These are phyloP conservation scores for Pseudoperonospora humuli DNA, from an alignment of 352 stramenopile genomes.

Conservation along the genomic window DNA sequence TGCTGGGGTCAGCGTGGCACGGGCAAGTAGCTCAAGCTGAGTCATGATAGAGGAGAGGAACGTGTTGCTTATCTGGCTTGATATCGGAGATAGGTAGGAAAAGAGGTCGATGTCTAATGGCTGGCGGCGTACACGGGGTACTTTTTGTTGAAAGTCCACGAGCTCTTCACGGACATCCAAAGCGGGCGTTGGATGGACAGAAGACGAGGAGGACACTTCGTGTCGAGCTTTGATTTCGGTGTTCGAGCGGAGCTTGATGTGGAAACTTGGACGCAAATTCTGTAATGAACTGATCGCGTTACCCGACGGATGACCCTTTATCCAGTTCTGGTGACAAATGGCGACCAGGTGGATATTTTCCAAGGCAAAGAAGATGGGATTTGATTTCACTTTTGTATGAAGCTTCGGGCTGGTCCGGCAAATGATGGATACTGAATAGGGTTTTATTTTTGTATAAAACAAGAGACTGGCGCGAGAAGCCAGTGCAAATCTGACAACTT, in stretches of 20 bases:
- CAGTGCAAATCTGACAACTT: constrained; percentile 24
- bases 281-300: constrained; percentile 66
- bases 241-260: constrained; percentile 19
- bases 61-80: constrained; percentile 1
- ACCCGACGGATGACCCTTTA: constrained; percentile 42
- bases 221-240: neutral
- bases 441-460: constrained; percentile 1
- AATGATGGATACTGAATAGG: constrained; percentile 3
- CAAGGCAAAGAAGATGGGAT: neutral
- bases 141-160: constrained; percentile 83
- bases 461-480: constrained; percentile 3
- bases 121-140: constrained; percentile 64
- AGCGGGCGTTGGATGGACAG: constrained; percentile 12
- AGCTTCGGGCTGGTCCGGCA: neutral
- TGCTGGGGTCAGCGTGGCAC: constrained; percentile 10
- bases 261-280: constrained; percentile 32
- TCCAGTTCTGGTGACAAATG: no score
- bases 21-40: constrained; percentile 39
- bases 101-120: constrained; percentile 33
- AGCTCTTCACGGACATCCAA: constrained; percentile 79
- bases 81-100: neutral
- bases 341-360: neutral
- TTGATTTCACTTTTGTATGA: constrained; percentile 2
- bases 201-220: constrained; percentile 9
- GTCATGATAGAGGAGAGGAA: constrained; percentile 27